Percentiles rank a stretch among this genome's conserved stretches.
Evolutionary conservation across 768 basidiomycete genomes (phyloP).

Genomic region (Rhodotorula taiwanensis): DNA sequence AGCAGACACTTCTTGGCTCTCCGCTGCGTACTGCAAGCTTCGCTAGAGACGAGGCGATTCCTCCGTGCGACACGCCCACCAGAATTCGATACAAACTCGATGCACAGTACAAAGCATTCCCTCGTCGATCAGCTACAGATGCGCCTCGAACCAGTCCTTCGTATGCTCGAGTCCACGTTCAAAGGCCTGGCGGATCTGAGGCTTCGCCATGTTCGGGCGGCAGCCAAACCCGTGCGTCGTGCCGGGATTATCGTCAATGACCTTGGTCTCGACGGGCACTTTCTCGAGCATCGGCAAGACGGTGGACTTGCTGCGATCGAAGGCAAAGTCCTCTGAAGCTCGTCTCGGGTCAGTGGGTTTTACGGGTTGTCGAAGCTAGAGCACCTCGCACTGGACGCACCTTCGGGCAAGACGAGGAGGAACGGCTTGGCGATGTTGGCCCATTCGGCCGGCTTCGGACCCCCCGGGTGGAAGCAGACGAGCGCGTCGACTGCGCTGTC

Average conservation of each 20-base stretch:
- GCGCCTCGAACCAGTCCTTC: not conserved
- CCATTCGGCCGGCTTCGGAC: not conserved
- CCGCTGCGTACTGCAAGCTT: too few relatives aligned
- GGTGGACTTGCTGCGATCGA: not conserved
- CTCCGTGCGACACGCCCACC: too few relatives aligned
- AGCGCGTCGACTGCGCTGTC: not conserved
- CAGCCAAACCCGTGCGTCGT: constrained; percentile 4
- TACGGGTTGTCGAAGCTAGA: not conserved
- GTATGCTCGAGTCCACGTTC: not conserved
- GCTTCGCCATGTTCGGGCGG: not conserved
- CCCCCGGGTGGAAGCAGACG: constrained; percentile 5
- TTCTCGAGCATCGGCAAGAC: not conserved
- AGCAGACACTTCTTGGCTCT: not conserved
- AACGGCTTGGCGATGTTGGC: not conserved
- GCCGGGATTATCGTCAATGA: not conserved
- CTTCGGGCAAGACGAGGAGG: not conserved
- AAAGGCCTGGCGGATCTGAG: not conserved
- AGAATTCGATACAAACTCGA: constrained; percentile 2
- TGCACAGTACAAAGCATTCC: not conserved
- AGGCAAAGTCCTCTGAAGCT: constrained; percentile 1
- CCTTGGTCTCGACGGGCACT: not conserved
- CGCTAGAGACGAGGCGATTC: too few relatives aligned
- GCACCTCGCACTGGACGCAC: not conserved
- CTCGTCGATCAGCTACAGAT: not conserved
- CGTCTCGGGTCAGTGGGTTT: not conserved